Evolutionary conservation across 2,329 filamentous ascomycete genomes (phyloP).

Genomic region (Monosporascus sp.): DNA sequence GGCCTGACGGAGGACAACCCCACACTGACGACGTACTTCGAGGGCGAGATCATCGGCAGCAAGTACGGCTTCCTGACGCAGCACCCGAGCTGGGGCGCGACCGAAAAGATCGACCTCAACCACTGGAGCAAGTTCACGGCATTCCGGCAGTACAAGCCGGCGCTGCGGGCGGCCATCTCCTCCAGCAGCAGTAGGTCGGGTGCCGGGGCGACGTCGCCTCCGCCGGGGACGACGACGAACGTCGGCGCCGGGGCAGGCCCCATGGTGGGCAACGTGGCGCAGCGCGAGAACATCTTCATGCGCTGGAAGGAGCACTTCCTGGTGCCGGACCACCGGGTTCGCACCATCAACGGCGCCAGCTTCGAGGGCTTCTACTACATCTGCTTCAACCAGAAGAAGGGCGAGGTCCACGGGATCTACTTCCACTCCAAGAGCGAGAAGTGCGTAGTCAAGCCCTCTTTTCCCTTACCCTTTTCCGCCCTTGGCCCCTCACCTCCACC

Average conservation of each 20-base stretch:
- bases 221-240: neutral
- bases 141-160: constrained; percentile 70
- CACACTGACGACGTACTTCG: constrained; percentile 96
- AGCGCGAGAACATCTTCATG: constrained; percentile 85
- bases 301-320: constrained; percentile 98
- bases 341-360: constrained; percentile 87
- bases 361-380: constrained; percentile 99
- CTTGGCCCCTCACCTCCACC: neutral
- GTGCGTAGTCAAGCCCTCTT: constrained; percentile 46
- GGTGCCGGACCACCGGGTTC: constrained; percentile 88
- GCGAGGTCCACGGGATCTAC: constrained; percentile 87
- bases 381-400: constrained; percentile 89
- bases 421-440: constrained; percentile 98
- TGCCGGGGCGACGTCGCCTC: neutral
- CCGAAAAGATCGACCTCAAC: constrained; percentile 81
- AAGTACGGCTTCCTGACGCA: constrained; percentile 93
- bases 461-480: neutral
- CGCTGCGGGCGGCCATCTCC: constrained; percentile 41
- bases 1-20: constrained; percentile 93
- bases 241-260: too few relatives aligned
- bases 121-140: constrained; percentile 91
- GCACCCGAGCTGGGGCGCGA: constrained; percentile 87
- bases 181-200: constrained; percentile 56
- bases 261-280: constrained; percentile 19
- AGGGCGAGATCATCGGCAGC: constrained; percentile 93